Conservation (phyloP, 495 filamentous ascomycete species). For the Trichocladium uniseriatum region DNA sequence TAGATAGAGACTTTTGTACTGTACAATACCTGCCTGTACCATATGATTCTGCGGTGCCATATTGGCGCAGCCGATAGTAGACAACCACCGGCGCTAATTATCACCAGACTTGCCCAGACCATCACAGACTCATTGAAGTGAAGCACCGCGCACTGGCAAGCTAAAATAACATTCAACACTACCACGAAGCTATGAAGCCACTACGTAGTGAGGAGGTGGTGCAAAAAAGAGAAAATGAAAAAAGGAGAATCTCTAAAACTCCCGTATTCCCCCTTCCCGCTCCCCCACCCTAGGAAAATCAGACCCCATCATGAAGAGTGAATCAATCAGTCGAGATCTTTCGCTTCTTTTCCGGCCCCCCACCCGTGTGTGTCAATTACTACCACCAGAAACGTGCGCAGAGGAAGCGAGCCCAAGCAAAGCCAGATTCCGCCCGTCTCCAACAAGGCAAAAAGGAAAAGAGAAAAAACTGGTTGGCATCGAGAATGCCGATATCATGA, state of each 20-base stretch:
- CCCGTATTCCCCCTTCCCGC: background rate
- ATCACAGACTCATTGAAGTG: no score
- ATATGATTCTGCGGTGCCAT: background rate
- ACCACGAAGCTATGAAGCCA: no score
- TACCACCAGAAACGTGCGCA: background rate
- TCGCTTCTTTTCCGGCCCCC: background rate
- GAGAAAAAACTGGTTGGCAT: background rate
- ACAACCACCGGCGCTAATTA: no score
- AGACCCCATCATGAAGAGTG: background rate
- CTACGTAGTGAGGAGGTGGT: background rate
- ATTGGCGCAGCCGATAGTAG: no score
- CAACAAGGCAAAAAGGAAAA: background rate
- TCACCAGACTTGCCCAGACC: no score
- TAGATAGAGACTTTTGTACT: background rate
- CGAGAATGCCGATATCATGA: no score
- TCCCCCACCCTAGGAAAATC: background rate
- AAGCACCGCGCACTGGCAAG: no score
- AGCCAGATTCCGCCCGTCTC: background rate
- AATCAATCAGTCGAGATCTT: background rate
- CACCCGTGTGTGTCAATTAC: background rate
- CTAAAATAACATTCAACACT: no score
- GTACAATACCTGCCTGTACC: background rate
- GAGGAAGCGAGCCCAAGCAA: background rate
- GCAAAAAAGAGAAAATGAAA: background rate
- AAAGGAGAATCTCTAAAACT: background rate